Evolutionary conservation across 2,329 filamentous ascomycete genomes (phyloP).

Genomic region (Fonsecaea multimorphosa): DNA sequence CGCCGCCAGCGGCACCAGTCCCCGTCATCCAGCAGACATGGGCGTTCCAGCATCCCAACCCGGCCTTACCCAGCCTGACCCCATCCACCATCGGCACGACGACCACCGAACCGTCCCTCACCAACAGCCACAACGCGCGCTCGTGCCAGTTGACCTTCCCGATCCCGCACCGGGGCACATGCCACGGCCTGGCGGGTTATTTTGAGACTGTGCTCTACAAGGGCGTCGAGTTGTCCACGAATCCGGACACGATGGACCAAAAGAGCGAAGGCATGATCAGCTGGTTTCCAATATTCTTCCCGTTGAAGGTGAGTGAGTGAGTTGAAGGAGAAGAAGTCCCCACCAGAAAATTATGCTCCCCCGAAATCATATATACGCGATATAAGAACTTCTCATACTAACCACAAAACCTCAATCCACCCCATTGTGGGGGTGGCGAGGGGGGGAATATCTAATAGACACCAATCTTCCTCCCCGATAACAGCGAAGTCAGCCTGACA

Average conservation of each 20-base stretch:
- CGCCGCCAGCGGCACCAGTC: slow-evolving; percentile 41
- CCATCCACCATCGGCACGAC: slow-evolving; percentile 46
- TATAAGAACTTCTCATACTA: too few relatives aligned
- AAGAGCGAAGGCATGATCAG: slow-evolving; percentile 99
- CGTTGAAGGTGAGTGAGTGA: slow-evolving; percentile 76
- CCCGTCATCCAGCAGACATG: slow-evolving; percentile 53
- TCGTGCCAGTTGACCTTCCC: slow-evolving; percentile 79
- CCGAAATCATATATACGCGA: too few relatives aligned
- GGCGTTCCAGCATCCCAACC: slow-evolving; percentile 51
- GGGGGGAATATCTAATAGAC: slow-evolving; percentile 61
- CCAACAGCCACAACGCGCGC: slow-evolving; percentile 89
- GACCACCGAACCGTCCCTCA: slow-evolving; percentile 7
- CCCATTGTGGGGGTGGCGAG: too few relatives aligned
- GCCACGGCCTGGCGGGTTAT: slow-evolving; percentile 90
- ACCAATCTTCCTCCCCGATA: slow-evolving; percentile 82
- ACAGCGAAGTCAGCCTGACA: slow-evolving; percentile 83
- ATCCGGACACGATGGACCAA: slow-evolving; percentile 85
- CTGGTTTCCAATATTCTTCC: slow-evolving; percentile 99
- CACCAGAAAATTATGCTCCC: too few relatives aligned
- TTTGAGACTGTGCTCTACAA: slow-evolving; percentile 95
- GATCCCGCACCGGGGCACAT: slow-evolving; percentile 77
- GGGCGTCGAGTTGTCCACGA: slow-evolving; percentile 70
- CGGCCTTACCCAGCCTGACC: slow-evolving; percentile 41
- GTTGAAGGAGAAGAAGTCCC: too few relatives aligned
- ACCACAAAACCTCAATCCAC: too few relatives aligned